These are phyloP conservation scores for Suillus americanus DNA, from an alignment of 768 basidiomycete species.

Conservation along the genomic window DNA sequence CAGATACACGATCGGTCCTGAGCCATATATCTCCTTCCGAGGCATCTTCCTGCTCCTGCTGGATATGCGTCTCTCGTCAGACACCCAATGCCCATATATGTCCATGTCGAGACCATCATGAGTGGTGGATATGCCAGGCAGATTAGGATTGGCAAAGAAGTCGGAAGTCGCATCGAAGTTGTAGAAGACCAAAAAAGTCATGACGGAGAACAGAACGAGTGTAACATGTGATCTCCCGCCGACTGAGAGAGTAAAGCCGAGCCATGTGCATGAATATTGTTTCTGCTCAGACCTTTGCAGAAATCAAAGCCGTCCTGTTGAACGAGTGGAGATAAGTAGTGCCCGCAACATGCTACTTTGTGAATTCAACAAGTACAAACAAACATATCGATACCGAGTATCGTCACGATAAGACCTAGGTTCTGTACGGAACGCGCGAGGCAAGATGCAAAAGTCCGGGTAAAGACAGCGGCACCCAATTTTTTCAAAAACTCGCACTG, in stretches of 20 bases:
- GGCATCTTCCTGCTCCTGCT: conserved; percentile 32
- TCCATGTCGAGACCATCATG: conserved; percentile 57
- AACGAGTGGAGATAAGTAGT: not conserved
- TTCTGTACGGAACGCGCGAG: too few relatives aligned
- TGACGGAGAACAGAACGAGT: conserved; percentile 64
- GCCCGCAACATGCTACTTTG: not conserved
- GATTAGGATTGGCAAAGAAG: conserved; percentile 46
- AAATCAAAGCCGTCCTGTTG: too few relatives aligned
- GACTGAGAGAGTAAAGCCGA: conserved; percentile 66
- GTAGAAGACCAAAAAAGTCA: conserved; percentile 68
- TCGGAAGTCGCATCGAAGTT: conserved; percentile 69
- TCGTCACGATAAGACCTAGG: too few relatives aligned
- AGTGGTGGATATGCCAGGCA: conserved; percentile 32
- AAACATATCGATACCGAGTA: too few relatives aligned
- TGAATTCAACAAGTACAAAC: not conserved
- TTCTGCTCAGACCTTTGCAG: not conserved
- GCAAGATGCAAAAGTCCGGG: too few relatives aligned
- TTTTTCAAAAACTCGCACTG: too few relatives aligned
- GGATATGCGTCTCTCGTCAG: conserved; percentile 60
- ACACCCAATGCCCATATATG: conserved; percentile 71
- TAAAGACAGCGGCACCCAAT: too few relatives aligned
- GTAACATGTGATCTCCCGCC: conserved; percentile 75
- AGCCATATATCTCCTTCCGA: conserved; percentile 45
- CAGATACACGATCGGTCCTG: conserved; percentile 33
- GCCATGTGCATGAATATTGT: too few relatives aligned